A percentile compares a stretch with the other conserved stretches of the same genome.
These are phyloP conservation scores for Murraya koenigii DNA, from an alignment of 345 rosid species.

Conservation along the genomic window DNA sequence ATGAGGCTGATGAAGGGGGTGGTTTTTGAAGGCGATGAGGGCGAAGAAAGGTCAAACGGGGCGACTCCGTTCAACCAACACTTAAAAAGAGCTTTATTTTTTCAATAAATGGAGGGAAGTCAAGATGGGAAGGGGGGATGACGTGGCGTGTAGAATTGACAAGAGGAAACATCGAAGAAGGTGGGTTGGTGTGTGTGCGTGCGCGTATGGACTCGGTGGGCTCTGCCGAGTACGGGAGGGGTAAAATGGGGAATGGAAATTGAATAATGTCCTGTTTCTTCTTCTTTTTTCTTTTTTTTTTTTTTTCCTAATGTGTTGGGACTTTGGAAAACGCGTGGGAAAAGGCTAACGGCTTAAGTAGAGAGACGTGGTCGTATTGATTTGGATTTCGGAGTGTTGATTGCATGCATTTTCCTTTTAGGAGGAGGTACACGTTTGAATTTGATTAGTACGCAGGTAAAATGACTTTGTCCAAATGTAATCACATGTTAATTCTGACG, in stretches of 20 bases:
- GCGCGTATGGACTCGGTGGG: too few species aligned
- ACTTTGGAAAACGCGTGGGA: slow-evolving; percentile 9
- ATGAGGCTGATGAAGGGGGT: too few species aligned
- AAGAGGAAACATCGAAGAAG: neutral
- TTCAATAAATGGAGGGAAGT: neutral
- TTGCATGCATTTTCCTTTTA: neutral
- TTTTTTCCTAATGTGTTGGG: too few species aligned
- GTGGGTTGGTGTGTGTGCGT: neutral
- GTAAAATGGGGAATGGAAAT: too few species aligned
- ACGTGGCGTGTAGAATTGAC: neutral
- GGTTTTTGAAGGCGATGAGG: too few species aligned
- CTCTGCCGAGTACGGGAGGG: neutral
- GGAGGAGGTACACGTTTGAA: too few species aligned
- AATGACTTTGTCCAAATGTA: too few species aligned
- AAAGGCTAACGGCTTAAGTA: neutral
- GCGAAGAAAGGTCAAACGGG: slow-evolving; percentile 4
- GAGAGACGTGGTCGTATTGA: slow-evolving; percentile 16
- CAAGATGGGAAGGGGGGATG: neutral
- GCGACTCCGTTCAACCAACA: slow-evolving; percentile 1
- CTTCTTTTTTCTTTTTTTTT: too few species aligned
- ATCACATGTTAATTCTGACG: too few species aligned
- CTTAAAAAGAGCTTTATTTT: too few species aligned
- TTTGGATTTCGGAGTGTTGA: neutral
- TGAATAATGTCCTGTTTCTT: neutral
- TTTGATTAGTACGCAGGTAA: too few species aligned